Percentiles rank a stretch among this genome's conserved stretches.
phyloP scores from a whole-genome alignment of 352 stramenopile species.

The Labyrinthula sp. region DNA sequence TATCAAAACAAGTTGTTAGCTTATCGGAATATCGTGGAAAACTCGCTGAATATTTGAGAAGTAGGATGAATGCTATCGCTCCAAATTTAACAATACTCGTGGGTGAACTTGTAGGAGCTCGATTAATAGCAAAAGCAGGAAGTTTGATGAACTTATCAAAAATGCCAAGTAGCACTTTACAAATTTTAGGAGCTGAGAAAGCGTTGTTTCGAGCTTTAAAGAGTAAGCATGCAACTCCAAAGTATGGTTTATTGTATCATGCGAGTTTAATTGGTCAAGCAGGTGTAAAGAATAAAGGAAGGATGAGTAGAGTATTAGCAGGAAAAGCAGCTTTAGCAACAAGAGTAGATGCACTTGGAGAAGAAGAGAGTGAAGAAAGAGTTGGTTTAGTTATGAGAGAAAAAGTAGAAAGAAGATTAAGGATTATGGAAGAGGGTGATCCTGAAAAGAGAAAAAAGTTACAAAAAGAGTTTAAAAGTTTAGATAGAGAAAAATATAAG shows the following conservation, averaged over 20 bases:
- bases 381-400: conserved; percentile 87
- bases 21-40: conserved; percentile 75
- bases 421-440: conserved; percentile 83
- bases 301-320: conserved; percentile 91
- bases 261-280: conserved; percentile 95
- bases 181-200: conserved; percentile 98
- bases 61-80: conserved; percentile 97
- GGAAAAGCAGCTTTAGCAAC: conserved; percentile 94
- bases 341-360: conserved; percentile 90
- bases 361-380: conserved; percentile 75
- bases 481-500: conserved; percentile 47
- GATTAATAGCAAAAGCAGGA: conserved; percentile 95
- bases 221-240: conserved; percentile 97
- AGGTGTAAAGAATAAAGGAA: conserved; percentile 97
- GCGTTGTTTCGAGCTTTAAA: conserved; percentile 98
- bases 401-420: conserved; percentile 91
- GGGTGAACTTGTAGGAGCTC: conserved; percentile 88
- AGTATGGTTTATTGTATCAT: conserved; percentile 99
- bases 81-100: conserved; percentile 98
- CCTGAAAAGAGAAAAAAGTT: conserved; percentile 36
- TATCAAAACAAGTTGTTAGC: conserved; percentile 66
- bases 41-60: conserved; percentile 99
- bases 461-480: conserved; percentile 64
- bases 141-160: conserved; percentile 98
- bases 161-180: conserved; percentile 89